Conservation (phyloP, 2,329 filamentous ascomycete genomes). For the Blastomyces parvus region DNA sequence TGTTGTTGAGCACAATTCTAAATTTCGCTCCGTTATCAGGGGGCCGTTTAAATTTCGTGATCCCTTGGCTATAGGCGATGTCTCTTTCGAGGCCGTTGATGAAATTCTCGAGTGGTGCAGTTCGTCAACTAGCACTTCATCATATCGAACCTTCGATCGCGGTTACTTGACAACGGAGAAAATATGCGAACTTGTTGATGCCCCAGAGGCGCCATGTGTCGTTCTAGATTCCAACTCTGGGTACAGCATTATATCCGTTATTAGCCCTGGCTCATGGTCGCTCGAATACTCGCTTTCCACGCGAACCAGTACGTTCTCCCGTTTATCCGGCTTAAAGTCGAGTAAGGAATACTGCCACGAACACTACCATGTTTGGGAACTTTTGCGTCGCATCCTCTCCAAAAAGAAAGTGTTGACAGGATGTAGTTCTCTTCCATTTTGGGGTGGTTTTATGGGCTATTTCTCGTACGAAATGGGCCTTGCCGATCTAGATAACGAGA, state of each 20-base stretch:
- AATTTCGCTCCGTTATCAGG: constrained; percentile 17
- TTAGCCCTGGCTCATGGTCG: constrained; percentile 28
- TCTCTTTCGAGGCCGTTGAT: background rate
- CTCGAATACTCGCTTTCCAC: constrained; percentile 24
- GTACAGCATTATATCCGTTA: constrained; percentile 30
- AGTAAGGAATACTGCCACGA: constrained; percentile 13
- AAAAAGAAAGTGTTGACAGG: constrained; percentile 30
- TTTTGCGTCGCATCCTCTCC: constrained; percentile 32
- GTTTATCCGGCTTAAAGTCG: constrained; percentile 13
- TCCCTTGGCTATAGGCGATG: background rate
- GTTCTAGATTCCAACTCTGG: constrained; percentile 36
- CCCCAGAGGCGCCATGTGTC: constrained; percentile 25
- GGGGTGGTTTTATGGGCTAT: constrained; percentile 76
- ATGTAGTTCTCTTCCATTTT: constrained; percentile 48
- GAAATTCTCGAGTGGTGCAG: constrained; percentile 7
- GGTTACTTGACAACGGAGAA: constrained; percentile 23
- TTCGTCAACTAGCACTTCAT: background rate
- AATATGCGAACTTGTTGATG: constrained; percentile 29
- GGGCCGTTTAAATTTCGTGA: background rate
- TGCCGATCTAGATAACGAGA: constrained; percentile 22
- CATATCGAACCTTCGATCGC: constrained; percentile 20
- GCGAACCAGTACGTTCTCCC: background rate
- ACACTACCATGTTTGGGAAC: constrained; percentile 26
- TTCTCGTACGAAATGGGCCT: constrained; percentile 77
- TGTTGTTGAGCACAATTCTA: constrained; percentile 52